Conservation (phyloP, 306 rosid species). For the Fragaria vesca region DNA sequence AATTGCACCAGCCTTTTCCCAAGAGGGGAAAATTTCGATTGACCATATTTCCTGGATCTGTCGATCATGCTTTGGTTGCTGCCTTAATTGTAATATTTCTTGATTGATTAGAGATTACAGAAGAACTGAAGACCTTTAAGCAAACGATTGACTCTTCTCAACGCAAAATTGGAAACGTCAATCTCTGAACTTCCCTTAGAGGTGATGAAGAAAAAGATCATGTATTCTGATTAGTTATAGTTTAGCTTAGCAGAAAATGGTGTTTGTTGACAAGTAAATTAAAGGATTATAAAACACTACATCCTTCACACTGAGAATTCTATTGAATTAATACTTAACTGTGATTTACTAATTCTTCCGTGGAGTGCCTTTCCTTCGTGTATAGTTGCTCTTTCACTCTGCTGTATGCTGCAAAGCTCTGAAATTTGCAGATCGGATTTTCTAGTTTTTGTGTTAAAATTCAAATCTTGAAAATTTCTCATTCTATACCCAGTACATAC, state of each 20-base stretch:
- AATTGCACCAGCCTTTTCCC: slow-evolving; percentile 59
- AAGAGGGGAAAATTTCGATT: slow-evolving; percentile 72
- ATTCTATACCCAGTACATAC: neutral
- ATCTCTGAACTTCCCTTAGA: neutral
- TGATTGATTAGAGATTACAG: slow-evolving; percentile 46
- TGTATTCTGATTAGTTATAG: neutral
- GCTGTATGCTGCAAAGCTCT: neutral
- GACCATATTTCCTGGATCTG: slow-evolving; percentile 63
- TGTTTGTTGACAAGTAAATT: neutral
- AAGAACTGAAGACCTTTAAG: neutral
- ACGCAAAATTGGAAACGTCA: neutral
- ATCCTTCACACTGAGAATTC: neutral
- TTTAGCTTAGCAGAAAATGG: neutral
- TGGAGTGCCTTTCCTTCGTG: neutral
- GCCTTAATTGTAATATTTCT: slow-evolving; percentile 74
- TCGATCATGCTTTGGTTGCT: slow-evolving; percentile 50
- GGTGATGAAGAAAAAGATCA: neutral
- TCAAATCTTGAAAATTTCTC: neutral
- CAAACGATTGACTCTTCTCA: neutral
- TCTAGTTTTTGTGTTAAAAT: neutral
- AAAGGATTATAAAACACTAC: neutral
- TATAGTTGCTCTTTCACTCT: neutral
- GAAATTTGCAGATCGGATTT: neutral
- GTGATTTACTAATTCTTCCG: neutral
- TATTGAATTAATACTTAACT: neutral